Conservation (phyloP, 345 rosid genomes). For the Salix caprea region DNA sequence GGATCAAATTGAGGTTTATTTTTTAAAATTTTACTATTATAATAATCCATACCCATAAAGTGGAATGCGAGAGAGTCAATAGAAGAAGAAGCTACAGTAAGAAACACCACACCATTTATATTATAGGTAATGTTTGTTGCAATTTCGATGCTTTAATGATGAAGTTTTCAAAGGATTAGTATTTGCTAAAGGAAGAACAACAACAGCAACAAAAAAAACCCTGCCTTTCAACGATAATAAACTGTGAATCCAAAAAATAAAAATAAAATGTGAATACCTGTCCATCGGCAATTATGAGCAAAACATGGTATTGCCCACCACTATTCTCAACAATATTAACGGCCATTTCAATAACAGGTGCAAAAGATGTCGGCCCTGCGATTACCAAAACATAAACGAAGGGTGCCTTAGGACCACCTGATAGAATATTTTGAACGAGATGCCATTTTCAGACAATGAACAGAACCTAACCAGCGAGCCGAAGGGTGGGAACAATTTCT, state of each 20-base stretch:
- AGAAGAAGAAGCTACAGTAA: no score
- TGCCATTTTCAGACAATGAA: neutral
- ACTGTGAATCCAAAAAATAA: no score
- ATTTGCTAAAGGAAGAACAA: neutral
- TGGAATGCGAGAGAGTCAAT: no score
- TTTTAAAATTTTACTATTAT: no score
- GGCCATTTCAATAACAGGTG: constrained; percentile 90
- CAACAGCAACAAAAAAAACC: neutral
- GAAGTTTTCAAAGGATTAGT: neutral
- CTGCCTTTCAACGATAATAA: neutral
- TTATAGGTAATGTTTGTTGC: neutral
- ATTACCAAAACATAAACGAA: neutral
- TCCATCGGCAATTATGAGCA: constrained; percentile 94
- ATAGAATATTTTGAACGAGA: neutral
- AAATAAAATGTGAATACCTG: constrained; percentile 48
- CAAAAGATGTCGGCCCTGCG: constrained; percentile 96
- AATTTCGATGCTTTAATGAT: neutral
- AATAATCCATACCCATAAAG: no score
- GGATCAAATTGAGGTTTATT: no score
- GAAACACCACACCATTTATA: no score
- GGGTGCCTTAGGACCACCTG: neutral
- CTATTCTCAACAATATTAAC: constrained; percentile 86
- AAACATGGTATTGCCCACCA: constrained; percentile 90
- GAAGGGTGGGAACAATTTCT: constrained; percentile 72
- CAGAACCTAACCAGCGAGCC: constrained; percentile 62